phyloP scores from a whole-genome alignment of 352 stramenopile species.

The Globisporangium spiculum region DNA sequence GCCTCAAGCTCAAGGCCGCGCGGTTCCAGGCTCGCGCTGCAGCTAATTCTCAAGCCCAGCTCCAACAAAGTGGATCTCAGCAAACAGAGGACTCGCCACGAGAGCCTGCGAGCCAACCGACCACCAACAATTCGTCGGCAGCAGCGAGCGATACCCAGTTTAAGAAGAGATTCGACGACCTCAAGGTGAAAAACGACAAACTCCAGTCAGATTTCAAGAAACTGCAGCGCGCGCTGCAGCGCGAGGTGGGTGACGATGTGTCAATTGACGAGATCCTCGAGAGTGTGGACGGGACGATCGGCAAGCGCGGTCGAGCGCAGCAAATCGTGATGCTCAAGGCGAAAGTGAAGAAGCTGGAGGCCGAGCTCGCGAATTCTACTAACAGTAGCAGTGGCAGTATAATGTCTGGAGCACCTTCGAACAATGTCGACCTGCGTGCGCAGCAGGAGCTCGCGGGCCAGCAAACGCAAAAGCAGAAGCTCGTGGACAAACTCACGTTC shows the following conservation, averaged over 20 bases:
- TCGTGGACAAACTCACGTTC: slow-evolving; percentile 53
- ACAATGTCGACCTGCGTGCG: slow-evolving; percentile 63
- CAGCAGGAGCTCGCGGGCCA: slow-evolving; percentile 57
- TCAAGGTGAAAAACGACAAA: slow-evolving; percentile 55
- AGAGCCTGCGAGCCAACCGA: neutral
- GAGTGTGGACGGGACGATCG: slow-evolving; percentile 20
- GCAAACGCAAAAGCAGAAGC: slow-evolving; percentile 55
- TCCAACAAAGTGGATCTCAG: neutral
- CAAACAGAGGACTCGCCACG: neutral
- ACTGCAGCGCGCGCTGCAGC: slow-evolving; percentile 69
- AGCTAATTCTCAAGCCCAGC: neutral
- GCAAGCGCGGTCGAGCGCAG: slow-evolving; percentile 65
- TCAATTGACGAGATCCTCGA: slow-evolving; percentile 46
- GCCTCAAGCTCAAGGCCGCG: slow-evolving; percentile 52
- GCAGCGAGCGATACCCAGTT: slow-evolving; percentile 14
- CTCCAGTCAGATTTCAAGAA: slow-evolving; percentile 66
- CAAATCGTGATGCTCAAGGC: slow-evolving; percentile 84
- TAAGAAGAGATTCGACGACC: slow-evolving; percentile 60
- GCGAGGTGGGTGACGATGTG: slow-evolving; percentile 63
- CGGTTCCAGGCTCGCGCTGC: slow-evolving; percentile 39
- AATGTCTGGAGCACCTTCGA: neutral
- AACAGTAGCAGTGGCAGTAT: neutral
- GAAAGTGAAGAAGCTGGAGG: slow-evolving; percentile 76
- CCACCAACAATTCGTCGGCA: neutral
- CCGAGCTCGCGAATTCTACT: slow-evolving; percentile 24